These are phyloP conservation scores for Pinus taeda DNA, from an alignment of 75 land plant genomes.

Conservation along the genomic window DNA sequence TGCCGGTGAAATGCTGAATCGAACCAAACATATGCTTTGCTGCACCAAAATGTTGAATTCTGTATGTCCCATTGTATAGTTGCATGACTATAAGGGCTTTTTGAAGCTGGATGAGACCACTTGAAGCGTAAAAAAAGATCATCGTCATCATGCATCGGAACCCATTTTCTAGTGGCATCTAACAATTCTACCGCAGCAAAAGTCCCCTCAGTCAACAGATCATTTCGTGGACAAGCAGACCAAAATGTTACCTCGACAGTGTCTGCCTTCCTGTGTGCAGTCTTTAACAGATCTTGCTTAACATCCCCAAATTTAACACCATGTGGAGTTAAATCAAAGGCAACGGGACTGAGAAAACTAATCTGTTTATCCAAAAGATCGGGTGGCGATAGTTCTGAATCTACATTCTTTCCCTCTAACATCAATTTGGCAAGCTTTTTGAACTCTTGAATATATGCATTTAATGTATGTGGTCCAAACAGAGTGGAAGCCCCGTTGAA, in stretches of 20 bases:
- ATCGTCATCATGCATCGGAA: constrained; percentile 67
- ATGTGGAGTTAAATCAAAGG: constrained; percentile 46
- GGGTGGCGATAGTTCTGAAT: constrained; percentile 57
- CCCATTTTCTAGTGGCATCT: constrained; percentile 44
- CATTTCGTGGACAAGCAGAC: constrained; percentile 79
- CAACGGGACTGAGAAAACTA: constrained; percentile 55
- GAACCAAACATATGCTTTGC: constrained; percentile 40
- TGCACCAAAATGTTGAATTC: constrained; percentile 80
- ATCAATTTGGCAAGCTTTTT: constrained; percentile 68
- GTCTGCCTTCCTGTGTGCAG: constrained; percentile 43
- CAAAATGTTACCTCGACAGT: constrained; percentile 59
- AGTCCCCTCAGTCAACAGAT: constrained; percentile 78
- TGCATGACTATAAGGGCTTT: constrained; percentile 41
- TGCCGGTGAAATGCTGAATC: constrained; percentile 67
- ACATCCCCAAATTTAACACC: constrained; percentile 67
- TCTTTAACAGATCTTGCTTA: constrained; percentile 38
- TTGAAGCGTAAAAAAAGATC: constrained; percentile 56
- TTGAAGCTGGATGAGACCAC: constrained; percentile 37
- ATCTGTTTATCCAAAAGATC: constrained; percentile 66
- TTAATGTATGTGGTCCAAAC: constrained; percentile 75
- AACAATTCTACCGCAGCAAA: constrained; percentile 67
- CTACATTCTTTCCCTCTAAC: constrained; percentile 25
- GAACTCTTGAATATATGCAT: constrained; percentile 85
- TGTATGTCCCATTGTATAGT: constrained; percentile 74
- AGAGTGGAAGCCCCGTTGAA: constrained; percentile 86